Conservation (phyloP, 1,284 basidiomycete genomes). For the Melampsora occidentalis region DNA sequence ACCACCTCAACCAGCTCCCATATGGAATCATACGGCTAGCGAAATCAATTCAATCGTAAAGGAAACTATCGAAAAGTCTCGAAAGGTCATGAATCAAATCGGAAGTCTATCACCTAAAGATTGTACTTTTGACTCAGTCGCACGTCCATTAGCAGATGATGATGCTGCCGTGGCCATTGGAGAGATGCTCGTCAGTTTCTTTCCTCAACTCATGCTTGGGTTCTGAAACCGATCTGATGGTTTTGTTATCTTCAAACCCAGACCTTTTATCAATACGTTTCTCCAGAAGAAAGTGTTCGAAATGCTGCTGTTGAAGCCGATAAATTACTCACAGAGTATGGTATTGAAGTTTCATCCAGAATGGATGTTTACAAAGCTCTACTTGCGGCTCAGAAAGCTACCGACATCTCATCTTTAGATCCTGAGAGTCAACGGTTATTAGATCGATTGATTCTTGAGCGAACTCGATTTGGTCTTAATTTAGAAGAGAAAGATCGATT, state of each 20-base stretch:
- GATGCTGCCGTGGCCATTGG: constrained; percentile 62
- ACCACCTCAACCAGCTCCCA: constrained; percentile 67
- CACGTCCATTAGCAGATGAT: constrained; percentile 62
- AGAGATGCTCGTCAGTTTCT: constrained; percentile 58
- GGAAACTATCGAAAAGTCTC: constrained; percentile 63
- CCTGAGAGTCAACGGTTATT: constrained; percentile 68
- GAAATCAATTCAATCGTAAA: constrained; percentile 64
- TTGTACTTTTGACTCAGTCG: constrained; percentile 55
- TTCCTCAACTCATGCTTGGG: neutral
- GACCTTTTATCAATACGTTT: constrained; percentile 74
- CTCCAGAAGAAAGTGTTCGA: constrained; percentile 66
- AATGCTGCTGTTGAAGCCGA: constrained; percentile 72
- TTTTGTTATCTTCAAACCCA: neutral
- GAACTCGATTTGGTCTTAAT: constrained; percentile 70
- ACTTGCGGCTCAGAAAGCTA: constrained; percentile 65
- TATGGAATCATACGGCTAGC: constrained; percentile 68
- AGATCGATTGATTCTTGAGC: constrained; percentile 72
- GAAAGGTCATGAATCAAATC: constrained; percentile 63
- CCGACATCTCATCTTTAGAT: constrained; percentile 63
- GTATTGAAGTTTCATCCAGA: constrained; percentile 70
- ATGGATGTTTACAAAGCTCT: constrained; percentile 72
- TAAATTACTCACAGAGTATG: constrained; percentile 65
- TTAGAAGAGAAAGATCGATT: constrained; percentile 65
- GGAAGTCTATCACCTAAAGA: constrained; percentile 63
- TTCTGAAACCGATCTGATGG: neutral